phyloP scores from a whole-genome alignment of 371 early-diverging fungal species.

The Cladochytrium tenue region DNA sequence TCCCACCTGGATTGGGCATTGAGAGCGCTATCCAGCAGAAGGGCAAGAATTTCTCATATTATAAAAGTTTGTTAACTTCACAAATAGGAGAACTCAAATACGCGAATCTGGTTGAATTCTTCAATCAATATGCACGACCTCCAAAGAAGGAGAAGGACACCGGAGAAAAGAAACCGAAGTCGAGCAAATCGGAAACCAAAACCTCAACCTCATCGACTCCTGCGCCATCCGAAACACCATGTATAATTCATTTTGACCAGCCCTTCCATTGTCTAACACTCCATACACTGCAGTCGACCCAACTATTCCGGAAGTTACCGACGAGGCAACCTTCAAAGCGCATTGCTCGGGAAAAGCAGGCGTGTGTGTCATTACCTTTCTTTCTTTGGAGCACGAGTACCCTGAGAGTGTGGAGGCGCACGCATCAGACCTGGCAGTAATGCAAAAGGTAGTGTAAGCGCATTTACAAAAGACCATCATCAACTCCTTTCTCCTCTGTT shows the following conservation, averaged over 20 bases:
- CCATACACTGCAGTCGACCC: constrained; percentile 56
- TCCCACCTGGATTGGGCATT: constrained; percentile 46
- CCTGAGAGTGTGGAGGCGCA: constrained; percentile 58
- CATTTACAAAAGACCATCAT: constrained; percentile 34
- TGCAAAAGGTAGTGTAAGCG: constrained; percentile 36
- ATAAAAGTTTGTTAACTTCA: constrained; percentile 8
- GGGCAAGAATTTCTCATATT: constrained; percentile 38
- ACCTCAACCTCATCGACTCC: background rate
- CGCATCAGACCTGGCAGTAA: constrained; percentile 48
- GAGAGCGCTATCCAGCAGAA: constrained; percentile 26
- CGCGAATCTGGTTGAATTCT: constrained; percentile 56
- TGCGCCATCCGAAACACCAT: too few species aligned
- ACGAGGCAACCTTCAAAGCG: constrained; percentile 52
- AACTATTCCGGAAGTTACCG: constrained; percentile 35
- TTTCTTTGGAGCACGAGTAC: constrained; percentile 64
- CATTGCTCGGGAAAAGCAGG: constrained; percentile 50
- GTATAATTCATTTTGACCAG: too few species aligned
- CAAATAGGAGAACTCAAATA: constrained; percentile 58
- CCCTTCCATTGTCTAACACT: too few species aligned
- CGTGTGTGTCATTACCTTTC: constrained; percentile 65
- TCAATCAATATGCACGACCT: constrained; percentile 56
- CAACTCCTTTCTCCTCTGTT: too few species aligned
- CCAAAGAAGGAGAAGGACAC: constrained; percentile 23
- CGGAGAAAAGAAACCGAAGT: constrained; percentile 7
- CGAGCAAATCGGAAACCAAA: constrained; percentile 8